Evolutionary conservation across 345 rosid genomes (phyloP).

Genomic region (Brassica rapa): DNA sequence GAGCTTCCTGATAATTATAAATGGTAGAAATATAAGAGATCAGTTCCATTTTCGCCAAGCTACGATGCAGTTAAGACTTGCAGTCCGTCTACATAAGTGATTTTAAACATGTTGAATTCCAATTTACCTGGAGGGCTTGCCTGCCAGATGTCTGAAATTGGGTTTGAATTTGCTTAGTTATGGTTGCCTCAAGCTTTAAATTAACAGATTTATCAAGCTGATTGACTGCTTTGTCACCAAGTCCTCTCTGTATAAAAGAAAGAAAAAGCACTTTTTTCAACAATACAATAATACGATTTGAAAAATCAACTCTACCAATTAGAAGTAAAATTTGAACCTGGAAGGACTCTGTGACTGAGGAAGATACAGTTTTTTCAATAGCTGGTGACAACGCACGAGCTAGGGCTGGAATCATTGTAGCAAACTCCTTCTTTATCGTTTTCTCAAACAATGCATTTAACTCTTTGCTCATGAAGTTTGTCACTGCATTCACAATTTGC

Average conservation of each 20-base stretch:
- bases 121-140: conserved; percentile 83
- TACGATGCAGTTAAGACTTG: conserved; percentile 9
- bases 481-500: conserved; percentile 56
- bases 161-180: conserved; percentile 79
- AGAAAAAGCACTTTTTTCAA: conserved; percentile 23
- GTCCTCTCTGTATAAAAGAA: conserved; percentile 61
- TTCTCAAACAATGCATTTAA: conserved; percentile 60
- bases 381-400: conserved; percentile 61
- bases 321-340: conserved; percentile 58
- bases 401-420: conserved; percentile 53
- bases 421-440: conserved; percentile 67
- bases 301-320: conserved; percentile 13
- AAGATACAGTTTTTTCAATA: conserved; percentile 65
- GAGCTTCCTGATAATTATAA: conserved; percentile 58
- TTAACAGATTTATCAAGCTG: conserved; percentile 83
- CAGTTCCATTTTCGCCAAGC: conserved; percentile 16
- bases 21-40: conserved; percentile 18
- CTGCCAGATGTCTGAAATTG: conserved; percentile 95
- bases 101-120: neutral
- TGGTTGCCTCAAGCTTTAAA: conserved; percentile 76
- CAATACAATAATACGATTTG: neutral
- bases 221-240: conserved; percentile 86
- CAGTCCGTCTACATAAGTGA: neutral
- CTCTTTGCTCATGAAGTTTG: conserved; percentile 66
- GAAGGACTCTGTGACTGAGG: conserved; percentile 73